Evolutionary conservation across 441 rosid genomes (phyloP), one percentile per base, ranked within the genome.

Genomic region (Oxalis stricta): DNA sequence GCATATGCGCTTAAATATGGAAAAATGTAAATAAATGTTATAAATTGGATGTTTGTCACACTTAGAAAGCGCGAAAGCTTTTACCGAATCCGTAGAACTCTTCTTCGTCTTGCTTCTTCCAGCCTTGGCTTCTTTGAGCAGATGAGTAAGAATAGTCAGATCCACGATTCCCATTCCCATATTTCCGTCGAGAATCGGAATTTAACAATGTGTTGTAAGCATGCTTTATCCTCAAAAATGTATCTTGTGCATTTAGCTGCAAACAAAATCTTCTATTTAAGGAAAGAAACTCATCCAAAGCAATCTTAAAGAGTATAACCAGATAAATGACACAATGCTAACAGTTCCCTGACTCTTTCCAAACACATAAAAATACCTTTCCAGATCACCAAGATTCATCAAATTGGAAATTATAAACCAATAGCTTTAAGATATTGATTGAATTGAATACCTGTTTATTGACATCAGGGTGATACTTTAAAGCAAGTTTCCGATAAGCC

Each of bases 21-120:
- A 10, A 8, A 12, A 14, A 45, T 19, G 41, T 14, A 24, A 40
- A 18, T 19, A 22, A 41, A 4, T 37, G 18, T 35, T 35, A 30
- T 28, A 23, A 22, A 28, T 16, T 34, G n/a, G n/a, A n/a, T n/a
- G n/a, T n/a, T n/a, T n/a, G n/a, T n/a, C n/a, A n/a, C n/a, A n/a
- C n/a, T 33, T 20, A 3, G 30, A 30, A 38, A 43, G 48, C 31
- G 4, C 49, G 21, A 5, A 33, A 43, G 45, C 14, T 44, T 20
- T 73, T 85, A 85, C 98, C 98, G 45, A 91, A 63, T 68, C 98
- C 98, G 52, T 83, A 91, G 59, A 91, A 91, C 43, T 81, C 87
- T 61, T 84, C 85, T 57, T 82, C 84, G 11, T 66, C 70, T 59
- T 59, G 60, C 6, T 45, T 50, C 17, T 48, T 50, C 16, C 52